Conservation (phyloP, 768 basidiomycete genomes). For the Holtermannia corniformis region DNA sequence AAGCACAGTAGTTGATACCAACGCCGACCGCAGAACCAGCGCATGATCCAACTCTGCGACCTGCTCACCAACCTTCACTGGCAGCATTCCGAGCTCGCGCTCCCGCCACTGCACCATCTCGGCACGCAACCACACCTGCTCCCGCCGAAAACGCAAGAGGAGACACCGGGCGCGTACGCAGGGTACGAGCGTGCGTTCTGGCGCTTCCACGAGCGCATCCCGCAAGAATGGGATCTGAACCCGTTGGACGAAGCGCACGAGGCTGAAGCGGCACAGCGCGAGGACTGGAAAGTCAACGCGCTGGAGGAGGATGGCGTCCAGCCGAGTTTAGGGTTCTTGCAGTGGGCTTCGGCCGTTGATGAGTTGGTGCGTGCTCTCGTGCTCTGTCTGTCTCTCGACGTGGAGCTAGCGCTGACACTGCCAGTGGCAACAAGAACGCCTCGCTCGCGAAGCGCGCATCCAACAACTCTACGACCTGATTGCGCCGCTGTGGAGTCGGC, state of each 20-base stretch:
- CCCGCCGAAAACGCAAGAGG: slow-evolving; percentile 13
- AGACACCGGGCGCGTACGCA: slow-evolving; percentile 20
- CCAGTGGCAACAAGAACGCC: slow-evolving; percentile 61
- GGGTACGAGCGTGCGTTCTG: slow-evolving; percentile 52
- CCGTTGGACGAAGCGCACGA: slow-evolving; percentile 49
- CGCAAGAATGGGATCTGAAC: slow-evolving; percentile 43
- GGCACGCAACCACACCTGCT: slow-evolving; percentile 24
- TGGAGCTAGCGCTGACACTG: neutral
- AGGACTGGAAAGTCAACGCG: too few species aligned
- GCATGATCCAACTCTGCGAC: slow-evolving; percentile 22
- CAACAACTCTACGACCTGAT: slow-evolving; percentile 91
- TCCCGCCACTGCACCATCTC: slow-evolving; percentile 26
- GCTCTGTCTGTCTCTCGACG: too few species aligned
- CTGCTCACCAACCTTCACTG: slow-evolving; percentile 26
- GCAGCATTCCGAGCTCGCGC: slow-evolving; percentile 23
- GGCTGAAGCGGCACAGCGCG: too few species aligned
- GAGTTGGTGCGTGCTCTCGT: slow-evolving; percentile 28
- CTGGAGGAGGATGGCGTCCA: slow-evolving; percentile 65
- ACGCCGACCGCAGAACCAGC: too few species aligned
- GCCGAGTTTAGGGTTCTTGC: slow-evolving; percentile 63
- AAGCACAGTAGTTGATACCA: too few species aligned
- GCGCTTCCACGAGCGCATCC: slow-evolving; percentile 55
- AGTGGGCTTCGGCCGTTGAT: slow-evolving; percentile 56
- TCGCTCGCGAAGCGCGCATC: slow-evolving; percentile 67
- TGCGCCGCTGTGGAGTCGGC: slow-evolving; percentile 76